Base-by-base conservation (phyloP, 129 eudicot species). In the Saussurea involucrata region DNA sequence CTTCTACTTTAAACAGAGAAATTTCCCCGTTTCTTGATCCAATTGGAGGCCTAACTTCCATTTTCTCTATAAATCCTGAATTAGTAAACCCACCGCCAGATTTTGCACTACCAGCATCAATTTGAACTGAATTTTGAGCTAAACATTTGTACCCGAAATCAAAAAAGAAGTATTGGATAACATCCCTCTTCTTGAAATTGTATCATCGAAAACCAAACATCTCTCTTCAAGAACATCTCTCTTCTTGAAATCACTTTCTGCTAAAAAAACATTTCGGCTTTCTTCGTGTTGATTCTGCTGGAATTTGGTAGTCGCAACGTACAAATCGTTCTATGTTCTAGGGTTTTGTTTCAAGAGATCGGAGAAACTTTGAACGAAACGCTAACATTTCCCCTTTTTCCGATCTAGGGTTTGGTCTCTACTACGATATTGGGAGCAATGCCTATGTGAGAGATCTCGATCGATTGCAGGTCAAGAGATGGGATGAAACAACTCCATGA, bases 211-310 rank as follows among this genome's bases (percentile, higher is more conserved):
- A 28, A 87, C 95, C 10, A 70, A 20, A 78, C 85, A 71, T 46
- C 78, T 85, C 70, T n/a, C n/a, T n/a, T n/a, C n/a, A n/a, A n/a
- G n/a, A n/a, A 95, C 96, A 76, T 95, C 97, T 66, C 88, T 91
- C 76, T 86, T 88, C 86, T 92, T 97, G 96, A 95, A 53, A 68
- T 20, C 76, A 95, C 49, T 71, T 95, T 95, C 91, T 95, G 97
- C 78, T 95, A n/a, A 92, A 22, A 86, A 78, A 10, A 89, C 92
- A 66, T 83, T 85, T 21, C 85, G 69, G 65, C 92, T 90, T 70
- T 92, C 99, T 76, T 86, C 95, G 1, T 76, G 85, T 29, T 85
- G 91, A 69, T 80, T 89, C 69, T 72, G 81, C 85, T 85, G 92
- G 44, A 92, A 86, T 74, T 91, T 92, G 75, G 65, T 88, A 2